phyloP scores from a whole-genome alignment of 1,284 basidiomycete species.

The Kwoniella shivajii region DNA sequence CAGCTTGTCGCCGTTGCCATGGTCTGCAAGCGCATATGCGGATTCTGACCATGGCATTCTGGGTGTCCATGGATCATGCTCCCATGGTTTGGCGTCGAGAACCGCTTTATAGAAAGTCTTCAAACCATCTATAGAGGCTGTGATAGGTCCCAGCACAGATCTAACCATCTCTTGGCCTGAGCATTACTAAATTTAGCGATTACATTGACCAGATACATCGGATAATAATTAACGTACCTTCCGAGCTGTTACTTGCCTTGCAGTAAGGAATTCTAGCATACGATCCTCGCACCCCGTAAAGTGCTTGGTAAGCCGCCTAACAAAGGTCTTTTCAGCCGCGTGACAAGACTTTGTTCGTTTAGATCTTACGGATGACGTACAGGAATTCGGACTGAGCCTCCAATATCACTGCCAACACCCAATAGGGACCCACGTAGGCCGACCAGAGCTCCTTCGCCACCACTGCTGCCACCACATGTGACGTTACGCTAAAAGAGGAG shows the following conservation, averaged over 20 bases:
- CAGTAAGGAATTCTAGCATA: constrained; percentile 19
- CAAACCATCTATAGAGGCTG: constrained; percentile 14
- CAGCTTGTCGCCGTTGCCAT: constrained; percentile 24
- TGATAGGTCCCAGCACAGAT: constrained; percentile 13
- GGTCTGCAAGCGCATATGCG: constrained; percentile 32
- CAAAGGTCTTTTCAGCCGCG: constrained; percentile 60
- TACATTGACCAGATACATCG: neutral
- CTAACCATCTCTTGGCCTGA: constrained; percentile 19
- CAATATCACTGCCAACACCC: constrained; percentile 59
- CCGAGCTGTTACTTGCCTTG: constrained; percentile 9
- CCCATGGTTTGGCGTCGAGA: constrained; percentile 17
- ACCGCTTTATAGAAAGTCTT: constrained; percentile 16
- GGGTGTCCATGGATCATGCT: constrained; percentile 14
- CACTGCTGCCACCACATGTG: constrained; percentile 63
- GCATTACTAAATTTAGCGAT: constrained; percentile 2
- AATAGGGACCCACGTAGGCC: constrained; percentile 61
- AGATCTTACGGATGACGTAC: constrained; percentile 42
- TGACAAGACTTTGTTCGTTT: constrained; percentile 61
- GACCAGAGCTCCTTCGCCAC: constrained; percentile 63
- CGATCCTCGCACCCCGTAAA: constrained; percentile 24
- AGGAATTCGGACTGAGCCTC: constrained; percentile 46
- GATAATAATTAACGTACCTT: constrained; percentile 1
- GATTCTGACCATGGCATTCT: constrained; percentile 25
- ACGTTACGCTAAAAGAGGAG: constrained; percentile 32
- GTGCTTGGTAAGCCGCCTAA: constrained; percentile 16